Evolutionary conservation across 1,139 yeast species (phyloP), one percentile per base, ranked within the genome.

Genomic region (Scheffersomyces titani): DNA sequence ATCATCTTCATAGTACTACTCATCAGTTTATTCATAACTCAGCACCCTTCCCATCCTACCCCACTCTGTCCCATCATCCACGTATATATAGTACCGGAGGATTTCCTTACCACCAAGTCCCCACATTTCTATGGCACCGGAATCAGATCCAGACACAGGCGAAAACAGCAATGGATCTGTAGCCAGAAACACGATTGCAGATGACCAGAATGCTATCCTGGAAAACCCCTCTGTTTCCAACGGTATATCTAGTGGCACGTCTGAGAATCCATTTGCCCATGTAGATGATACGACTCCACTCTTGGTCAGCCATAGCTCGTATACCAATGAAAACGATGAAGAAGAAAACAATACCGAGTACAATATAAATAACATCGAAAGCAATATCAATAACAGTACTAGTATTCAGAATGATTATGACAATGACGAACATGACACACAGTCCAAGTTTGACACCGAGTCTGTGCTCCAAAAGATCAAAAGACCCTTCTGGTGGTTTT

Each of bases 401-500:
- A 22, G 6, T 22, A 6, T 6, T 11, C n/a, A n/a, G 6, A 19
- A 19, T 30, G 51, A 44, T 13, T 18, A 50, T 20, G 51, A 49
- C 16, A 46, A 18, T 45, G 54, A 52, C 19, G 54, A 52, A n/a
- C 18, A 44, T n/a, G 54, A 54, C 44, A 50, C 53, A 6, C 55
- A 50, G 21, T 53, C 55, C 11, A 53, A 53, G 30, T 49, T 44
- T 19, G 46, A 16, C 22, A 7, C 30, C 18, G 50, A 44, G 40
- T 30, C 40, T 30, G 40, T 30, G 13, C 22, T 46, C 24, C 19
- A 46, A 18, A 49, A n/a, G 51, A 48, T 6, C 52, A 45, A 40
- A 50, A 52, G 51, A 24, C 51, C 49, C 59, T 84, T 88, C 56
- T 77, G 83, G 67, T 80, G 84, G 64, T 81, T 84, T 61, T 75